Conservation (phyloP, 306 rosid genomes). For the Prunus armeniaca region DNA sequence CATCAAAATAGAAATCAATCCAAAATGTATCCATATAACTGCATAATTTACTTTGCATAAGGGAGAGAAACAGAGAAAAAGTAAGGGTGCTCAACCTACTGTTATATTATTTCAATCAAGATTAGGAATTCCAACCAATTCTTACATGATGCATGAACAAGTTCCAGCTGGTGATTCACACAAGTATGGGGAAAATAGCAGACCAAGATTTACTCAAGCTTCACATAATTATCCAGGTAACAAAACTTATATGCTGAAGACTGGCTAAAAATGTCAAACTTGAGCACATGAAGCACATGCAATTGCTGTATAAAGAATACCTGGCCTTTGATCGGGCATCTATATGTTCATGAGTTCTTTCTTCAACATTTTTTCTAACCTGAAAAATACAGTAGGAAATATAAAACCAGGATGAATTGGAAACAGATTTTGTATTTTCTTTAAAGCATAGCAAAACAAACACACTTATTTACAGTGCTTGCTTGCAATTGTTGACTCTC, state of each 20-base stretch:
- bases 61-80: background rate
- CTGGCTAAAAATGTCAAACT: too few relatives aligned
- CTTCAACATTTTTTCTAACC: slow-evolving; percentile 68
- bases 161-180: background rate
- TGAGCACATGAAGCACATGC: background rate
- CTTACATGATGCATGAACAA: background rate
- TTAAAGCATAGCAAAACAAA: background rate
- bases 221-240: background rate
- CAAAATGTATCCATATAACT: background rate
- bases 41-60: background rate
- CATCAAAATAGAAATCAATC: background rate
- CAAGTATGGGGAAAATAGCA: background rate
- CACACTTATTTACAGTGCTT: background rate
- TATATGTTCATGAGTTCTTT: slow-evolving; percentile 60
- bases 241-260: too few relatives aligned
- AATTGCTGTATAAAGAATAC: slow-evolving; percentile 30
- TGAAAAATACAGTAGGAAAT: slow-evolving; percentile 23
- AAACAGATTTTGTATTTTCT: background rate
- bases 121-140: background rate
- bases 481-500: background rate
- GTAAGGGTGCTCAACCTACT: background rate
- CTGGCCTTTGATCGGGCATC: slow-evolving; percentile 96
- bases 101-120: background rate
- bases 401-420: background rate
- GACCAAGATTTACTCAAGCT: background rate